These are phyloP conservation scores for Talinum fruticosum DNA, from an alignment of 148 eudicot species.

Conservation along the genomic window DNA sequence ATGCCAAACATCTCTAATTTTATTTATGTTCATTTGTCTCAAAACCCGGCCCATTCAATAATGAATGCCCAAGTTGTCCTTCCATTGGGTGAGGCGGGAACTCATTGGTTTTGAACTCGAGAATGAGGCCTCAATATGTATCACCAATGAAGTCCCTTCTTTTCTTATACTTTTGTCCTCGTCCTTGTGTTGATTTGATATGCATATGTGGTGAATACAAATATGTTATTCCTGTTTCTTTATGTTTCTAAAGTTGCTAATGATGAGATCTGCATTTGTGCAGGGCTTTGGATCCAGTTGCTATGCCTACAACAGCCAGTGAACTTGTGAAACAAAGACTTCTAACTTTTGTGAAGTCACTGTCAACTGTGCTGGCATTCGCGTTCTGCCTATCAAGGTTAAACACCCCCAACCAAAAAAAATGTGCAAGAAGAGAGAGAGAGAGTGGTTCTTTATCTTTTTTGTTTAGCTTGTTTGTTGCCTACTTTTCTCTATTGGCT, in stretches of 20 bases:
- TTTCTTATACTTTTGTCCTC: neutral
- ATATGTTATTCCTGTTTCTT: neutral
- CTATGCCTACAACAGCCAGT: constrained; percentile 74
- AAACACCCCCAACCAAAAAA: neutral
- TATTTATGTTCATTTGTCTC: too few species aligned
- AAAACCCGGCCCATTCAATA: too few species aligned
- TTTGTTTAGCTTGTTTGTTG: neutral
- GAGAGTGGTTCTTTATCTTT: constrained; percentile 1
- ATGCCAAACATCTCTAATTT: too few species aligned
- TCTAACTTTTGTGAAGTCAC: constrained; percentile 71
- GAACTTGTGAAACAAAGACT: constrained; percentile 77
- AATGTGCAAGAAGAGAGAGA: too few species aligned
- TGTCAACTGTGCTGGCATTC: constrained; percentile 82
- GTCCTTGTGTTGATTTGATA: neutral
- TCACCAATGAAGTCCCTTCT: neutral
- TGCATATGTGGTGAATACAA: neutral
- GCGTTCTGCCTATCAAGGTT: constrained; percentile 86
- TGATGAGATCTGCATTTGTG: constrained; percentile 18
- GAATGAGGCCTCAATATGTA: too few species aligned
- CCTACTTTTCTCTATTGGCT: neutral
- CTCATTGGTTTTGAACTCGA: too few species aligned
- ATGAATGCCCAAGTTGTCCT: too few species aligned
- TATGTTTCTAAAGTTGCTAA: constrained; percentile 3
- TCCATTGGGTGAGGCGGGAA: too few species aligned
- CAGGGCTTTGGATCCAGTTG: constrained; percentile 78